Evolutionary conservation across 306 rosid species (phyloP), one percentile per base, ranked within the genome.

Genomic region (Phaseolus lunatus): DNA sequence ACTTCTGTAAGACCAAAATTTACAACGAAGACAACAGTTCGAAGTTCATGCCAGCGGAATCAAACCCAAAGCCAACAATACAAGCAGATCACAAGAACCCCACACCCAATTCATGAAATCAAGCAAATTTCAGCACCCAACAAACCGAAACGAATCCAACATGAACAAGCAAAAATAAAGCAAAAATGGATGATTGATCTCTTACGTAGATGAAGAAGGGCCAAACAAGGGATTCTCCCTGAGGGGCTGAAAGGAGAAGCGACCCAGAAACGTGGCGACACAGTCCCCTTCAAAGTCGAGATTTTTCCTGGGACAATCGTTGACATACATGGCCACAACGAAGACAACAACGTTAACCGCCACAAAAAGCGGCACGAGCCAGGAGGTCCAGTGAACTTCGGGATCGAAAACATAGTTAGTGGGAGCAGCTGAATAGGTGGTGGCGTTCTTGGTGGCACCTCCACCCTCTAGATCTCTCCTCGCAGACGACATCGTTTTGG

Each of bases 171-270:
- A 18, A 3, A 69, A 33, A 1, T 52, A 70, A 68, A 2, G 1
- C 12, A 41, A 19, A 19, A 35, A 72, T 54, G 22, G 81, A 14
- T 7, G 3, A 77, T 53, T 31, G 0, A 74, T 70, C 26, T 43
- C 83, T 59, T 88, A 94, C 96, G 95, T 90, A 13, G 69, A 26
- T 35, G 98, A 88, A 85, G 97, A 92, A 64, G 98, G 92, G 1
- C 97, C 98, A 18, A 94, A 86, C 78, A 90, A 81, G 20, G 97
- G 97, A 87, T 94, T 94, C 76, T 88, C 93, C 63, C 45, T 50
- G 4, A 90, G 70, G 57, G 98, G 92, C 83, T 92, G 87, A 35
- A 94, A 94, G 49, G 98, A 90, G 76, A 92, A 88, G 10, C 88
- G 76, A 6, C 90, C 90, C 0, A 94, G 92, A 39, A 91, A 85